A percentile compares a stretch with the other conserved stretches of the same genome.
Conservation (phyloP, 805 yeast species). For the Starmerella etchellsii region DNA sequence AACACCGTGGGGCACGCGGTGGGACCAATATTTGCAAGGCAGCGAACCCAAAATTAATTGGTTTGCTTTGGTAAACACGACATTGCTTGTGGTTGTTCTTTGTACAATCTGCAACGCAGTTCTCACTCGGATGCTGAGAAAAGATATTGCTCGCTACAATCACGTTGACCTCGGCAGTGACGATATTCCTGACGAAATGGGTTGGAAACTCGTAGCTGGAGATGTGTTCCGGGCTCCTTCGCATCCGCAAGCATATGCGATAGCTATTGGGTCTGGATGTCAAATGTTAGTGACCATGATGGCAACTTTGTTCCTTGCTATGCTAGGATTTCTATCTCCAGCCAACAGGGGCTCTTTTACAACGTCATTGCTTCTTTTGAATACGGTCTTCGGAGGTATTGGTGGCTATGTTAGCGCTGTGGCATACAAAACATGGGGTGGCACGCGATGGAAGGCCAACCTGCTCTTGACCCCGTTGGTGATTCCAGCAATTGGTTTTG, state of each 20-base stretch:
- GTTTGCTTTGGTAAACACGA: slow-evolving; percentile 82
- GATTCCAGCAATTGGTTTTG: slow-evolving; percentile 70
- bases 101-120: slow-evolving; percentile 69
- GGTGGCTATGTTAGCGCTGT: slow-evolving; percentile 84
- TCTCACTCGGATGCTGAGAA: slow-evolving; percentile 62
- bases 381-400: slow-evolving; percentile 64
- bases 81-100: slow-evolving; percentile 64
- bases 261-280: slow-evolving; percentile 75
- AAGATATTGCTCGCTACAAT: slow-evolving; percentile 78
- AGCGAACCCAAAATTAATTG: slow-evolving; percentile 83
- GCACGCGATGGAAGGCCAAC: slow-evolving; percentile 81
- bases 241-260: slow-evolving; percentile 56
- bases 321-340: slow-evolving; percentile 81
- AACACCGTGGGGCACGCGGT: slow-evolving; percentile 93
- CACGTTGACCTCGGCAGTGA: slow-evolving; percentile 63
- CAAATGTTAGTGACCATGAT: slow-evolving; percentile 70
- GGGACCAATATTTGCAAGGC: slow-evolving; percentile 92
- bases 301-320: slow-evolving; percentile 65
- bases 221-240: slow-evolving; percentile 84
- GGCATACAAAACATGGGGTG: slow-evolving; percentile 79
- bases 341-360: slow-evolving; percentile 88
- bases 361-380: slow-evolving; percentile 77
- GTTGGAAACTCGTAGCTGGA: slow-evolving; percentile 94
- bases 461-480: slow-evolving; percentile 68
- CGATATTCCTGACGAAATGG: slow-evolving; percentile 81